A percentile compares a stretch with the other conserved stretches of the same genome.
Conservation (phyloP, 2,329 filamentous ascomycete species). For the Gremmenia infestans region DNA sequence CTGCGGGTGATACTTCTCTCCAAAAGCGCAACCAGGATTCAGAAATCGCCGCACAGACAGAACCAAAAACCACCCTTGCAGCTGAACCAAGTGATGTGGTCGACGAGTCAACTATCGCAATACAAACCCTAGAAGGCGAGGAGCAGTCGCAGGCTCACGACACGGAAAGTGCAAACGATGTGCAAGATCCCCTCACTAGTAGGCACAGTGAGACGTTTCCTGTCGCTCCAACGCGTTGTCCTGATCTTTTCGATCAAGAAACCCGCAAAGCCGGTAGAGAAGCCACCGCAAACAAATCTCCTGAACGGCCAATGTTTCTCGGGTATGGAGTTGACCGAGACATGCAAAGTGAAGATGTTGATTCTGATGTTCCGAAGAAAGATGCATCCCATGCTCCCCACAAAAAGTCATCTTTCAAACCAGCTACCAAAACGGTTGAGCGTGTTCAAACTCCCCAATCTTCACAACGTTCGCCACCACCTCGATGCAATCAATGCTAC, state of each 20-base stretch:
- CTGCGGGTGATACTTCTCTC: neutral
- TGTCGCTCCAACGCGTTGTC: constrained; percentile 1
- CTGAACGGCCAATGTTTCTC: constrained; percentile 1
- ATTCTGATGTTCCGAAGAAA: neutral
- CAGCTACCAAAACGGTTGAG: constrained; percentile 2
- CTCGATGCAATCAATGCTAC: too few relatives aligned
- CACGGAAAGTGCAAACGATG: neutral
- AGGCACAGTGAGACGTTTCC: constrained; percentile 11
- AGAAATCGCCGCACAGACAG: neutral
- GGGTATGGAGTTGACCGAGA: constrained; percentile 4
- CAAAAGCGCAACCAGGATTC: neutral
- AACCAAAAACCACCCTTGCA: neutral
- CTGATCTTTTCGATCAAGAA: neutral
- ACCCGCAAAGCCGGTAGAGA: neutral
- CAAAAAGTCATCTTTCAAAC: constrained; percentile 1
- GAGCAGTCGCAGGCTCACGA: neutral
- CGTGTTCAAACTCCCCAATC: neutral
- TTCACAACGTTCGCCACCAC: too few relatives aligned
- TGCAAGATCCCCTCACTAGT: constrained; percentile 1
- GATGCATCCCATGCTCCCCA: neutral
- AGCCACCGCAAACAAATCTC: neutral
- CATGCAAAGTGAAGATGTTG: neutral
- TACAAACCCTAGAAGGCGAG: constrained; percentile 2
- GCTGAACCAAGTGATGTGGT: neutral
- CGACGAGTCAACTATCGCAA: constrained; percentile 1